Evolutionary conservation across 495 filamentous ascomycete genomes (phyloP).

Genomic region (Elaphomyces granulatus): DNA sequence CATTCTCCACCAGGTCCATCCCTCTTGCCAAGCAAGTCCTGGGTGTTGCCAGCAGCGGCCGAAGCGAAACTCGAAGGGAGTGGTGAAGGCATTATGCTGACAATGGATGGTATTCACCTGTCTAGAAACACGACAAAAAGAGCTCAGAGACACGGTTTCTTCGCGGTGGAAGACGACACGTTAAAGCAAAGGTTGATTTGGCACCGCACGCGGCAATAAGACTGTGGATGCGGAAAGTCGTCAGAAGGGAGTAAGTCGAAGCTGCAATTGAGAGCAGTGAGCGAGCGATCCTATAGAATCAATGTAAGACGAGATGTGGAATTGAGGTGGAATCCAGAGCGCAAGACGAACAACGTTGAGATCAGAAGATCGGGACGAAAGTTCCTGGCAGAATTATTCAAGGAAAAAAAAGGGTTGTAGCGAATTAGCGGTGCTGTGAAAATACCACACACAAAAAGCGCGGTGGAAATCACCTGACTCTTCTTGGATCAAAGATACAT

Average conservation of each 20-base stretch:
- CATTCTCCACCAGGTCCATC: constrained; percentile 44
- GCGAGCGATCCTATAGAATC: background rate
- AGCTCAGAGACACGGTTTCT: background rate
- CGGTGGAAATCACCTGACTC: too few relatives aligned
- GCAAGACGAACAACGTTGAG: background rate
- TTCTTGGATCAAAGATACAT: too few relatives aligned
- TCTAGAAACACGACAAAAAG: background rate
- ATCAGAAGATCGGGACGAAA: background rate
- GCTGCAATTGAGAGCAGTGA: background rate
- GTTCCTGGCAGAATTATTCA: background rate
- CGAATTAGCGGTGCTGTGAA: background rate
- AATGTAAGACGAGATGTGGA: background rate
- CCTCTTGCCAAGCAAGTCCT: constrained; percentile 37
- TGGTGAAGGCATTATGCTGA: constrained; percentile 52
- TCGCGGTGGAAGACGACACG: background rate
- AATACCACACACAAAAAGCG: background rate
- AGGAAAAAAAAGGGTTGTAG: background rate
- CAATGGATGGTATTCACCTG: background rate
- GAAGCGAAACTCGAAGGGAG: constrained; percentile 74
- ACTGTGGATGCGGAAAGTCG: background rate
- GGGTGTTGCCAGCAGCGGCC: constrained; percentile 59
- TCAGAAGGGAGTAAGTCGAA: background rate
- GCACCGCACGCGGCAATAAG: background rate
- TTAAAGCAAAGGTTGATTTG: background rate
- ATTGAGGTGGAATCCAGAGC: too few relatives aligned